These are phyloP conservation scores for Botrytis aclada DNA, from an alignment of 2,329 filamentous ascomycete species.

Conservation along the genomic window DNA sequence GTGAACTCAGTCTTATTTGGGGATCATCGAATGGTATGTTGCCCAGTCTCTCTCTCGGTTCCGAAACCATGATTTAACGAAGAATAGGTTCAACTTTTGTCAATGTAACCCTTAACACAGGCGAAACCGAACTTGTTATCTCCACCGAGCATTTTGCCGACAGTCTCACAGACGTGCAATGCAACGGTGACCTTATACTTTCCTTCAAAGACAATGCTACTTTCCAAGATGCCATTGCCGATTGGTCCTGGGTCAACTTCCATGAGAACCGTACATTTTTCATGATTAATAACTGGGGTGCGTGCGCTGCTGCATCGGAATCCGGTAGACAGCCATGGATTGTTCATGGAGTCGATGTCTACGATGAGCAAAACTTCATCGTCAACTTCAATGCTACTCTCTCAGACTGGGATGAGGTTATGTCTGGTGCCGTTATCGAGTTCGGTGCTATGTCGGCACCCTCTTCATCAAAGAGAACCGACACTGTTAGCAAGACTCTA, in stretches of 20 bases:
- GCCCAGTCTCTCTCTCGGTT: not conserved
- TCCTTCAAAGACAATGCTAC: slow-evolving; percentile 15
- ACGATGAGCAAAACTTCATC: slow-evolving; percentile 18
- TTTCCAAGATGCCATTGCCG: slow-evolving; percentile 14
- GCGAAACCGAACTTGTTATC: slow-evolving; percentile 15
- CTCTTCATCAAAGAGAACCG: not conserved
- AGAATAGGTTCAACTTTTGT: slow-evolving; percentile 14
- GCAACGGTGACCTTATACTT: slow-evolving; percentile 1
- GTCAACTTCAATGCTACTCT: slow-evolving; percentile 20
- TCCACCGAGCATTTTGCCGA: slow-evolving; percentile 17
- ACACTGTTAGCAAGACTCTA: not conserved
- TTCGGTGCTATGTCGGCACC: not conserved
- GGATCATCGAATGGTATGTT: slow-evolving; percentile 13
- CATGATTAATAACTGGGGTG: slow-evolving; percentile 18
- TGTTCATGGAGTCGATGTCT: slow-evolving; percentile 8
- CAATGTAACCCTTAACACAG: slow-evolving; percentile 19
- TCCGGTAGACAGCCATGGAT: slow-evolving; percentile 20
- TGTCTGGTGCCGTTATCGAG: slow-evolving; percentile 10
- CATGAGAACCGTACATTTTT: slow-evolving; percentile 18
- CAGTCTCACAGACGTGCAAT: slow-evolving; percentile 12
- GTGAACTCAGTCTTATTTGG: slow-evolving; percentile 17
- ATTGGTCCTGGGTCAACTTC: slow-evolving; percentile 21
- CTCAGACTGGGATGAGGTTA: slow-evolving; percentile 16
- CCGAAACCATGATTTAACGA: not conserved
- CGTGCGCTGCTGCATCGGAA: slow-evolving; percentile 1